Evolutionary conservation across 2,329 filamentous ascomycete genomes (phyloP), one percentile per base, ranked within the genome.

Genomic region (Colletotrichum sp.): DNA sequence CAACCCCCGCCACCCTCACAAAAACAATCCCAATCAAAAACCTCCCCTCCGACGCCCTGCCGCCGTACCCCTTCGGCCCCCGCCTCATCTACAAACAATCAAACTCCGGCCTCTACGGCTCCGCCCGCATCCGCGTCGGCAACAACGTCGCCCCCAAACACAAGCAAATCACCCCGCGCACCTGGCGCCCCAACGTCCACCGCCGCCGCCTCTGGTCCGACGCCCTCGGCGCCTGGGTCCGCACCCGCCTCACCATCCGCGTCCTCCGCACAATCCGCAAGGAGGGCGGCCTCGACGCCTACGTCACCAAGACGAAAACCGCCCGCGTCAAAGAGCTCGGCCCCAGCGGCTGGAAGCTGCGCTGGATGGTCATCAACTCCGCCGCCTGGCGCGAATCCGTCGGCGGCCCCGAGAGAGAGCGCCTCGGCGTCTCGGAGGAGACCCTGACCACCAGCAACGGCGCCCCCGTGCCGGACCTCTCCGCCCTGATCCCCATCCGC

Each of bases 341-440:
- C 7, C 92, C 96, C 68, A 94, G 94, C 79, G 97, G 97, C 8
- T 99, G 97, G 97, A 92, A 93, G 80, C 87, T 99, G 81, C 89
- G 97, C 78, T 98, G 96, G 95, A 91, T 95, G 77, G 88, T 99
- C 77, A 95, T 98, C 93, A 95, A 96, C 87, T 96, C 93, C 6
- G 81, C 82, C 2, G 86, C 87, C 24, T 90, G 98, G 67, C 92
- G 93, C 83, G 89, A 90, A 79, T 88, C 91, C 78, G 95, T 96
- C 82, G 24, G 62, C 15, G 83, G 10, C 0, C 44, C 86, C 66
- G 89, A 98, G 87, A 89, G 95, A 76, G 86, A 88, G 74, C 87
- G 87, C 24, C 83, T 97, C 66, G 95, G 95, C 0, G 82, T 98
- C 75, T 80, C 57, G 16, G 9, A 84, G 67, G 84, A 85, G 18